Percentiles rank a stretch among this genome's conserved stretches.
Evolutionary conservation across 2,329 filamentous ascomycete genomes (phyloP).

Genomic region (Colletotrichum orbiculare): DNA sequence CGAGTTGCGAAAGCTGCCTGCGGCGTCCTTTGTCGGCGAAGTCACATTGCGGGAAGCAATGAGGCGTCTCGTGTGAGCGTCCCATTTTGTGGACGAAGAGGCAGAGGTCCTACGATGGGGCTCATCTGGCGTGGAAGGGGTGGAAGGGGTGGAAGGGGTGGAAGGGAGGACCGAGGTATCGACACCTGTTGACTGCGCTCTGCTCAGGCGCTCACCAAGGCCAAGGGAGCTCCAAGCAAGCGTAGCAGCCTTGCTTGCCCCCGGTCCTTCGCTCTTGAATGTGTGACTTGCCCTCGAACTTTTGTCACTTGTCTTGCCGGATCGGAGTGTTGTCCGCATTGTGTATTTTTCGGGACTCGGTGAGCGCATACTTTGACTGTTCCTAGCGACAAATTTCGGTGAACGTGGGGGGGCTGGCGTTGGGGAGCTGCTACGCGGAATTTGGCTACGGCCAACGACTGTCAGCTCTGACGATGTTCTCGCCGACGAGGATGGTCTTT

Average conservation of each 20-base stretch:
- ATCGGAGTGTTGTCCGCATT: constrained; percentile 71
- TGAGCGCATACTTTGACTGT: constrained; percentile 57
- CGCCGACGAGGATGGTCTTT: constrained; percentile 66
- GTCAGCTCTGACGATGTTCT: constrained; percentile 64
- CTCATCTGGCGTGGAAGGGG: constrained; percentile 45
- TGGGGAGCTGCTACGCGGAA: constrained; percentile 37
- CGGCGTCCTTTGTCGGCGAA: constrained; percentile 40
- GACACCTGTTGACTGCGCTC: constrained; percentile 41
- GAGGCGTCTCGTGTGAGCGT: constrained; percentile 65
- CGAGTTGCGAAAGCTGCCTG: constrained; percentile 49
- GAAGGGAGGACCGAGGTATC: constrained; percentile 25
- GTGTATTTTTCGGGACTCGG: constrained; percentile 70
- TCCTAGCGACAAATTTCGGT: constrained; percentile 46
- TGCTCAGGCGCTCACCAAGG: constrained; percentile 50
- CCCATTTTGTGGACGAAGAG: constrained; percentile 59
- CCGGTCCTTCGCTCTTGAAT: constrained; percentile 57
- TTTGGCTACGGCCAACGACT: constrained; percentile 48
- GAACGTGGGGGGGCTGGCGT: constrained; percentile 42
- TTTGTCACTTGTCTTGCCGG: constrained; percentile 58
- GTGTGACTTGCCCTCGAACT: constrained; percentile 52
- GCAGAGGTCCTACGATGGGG: constrained; percentile 43
- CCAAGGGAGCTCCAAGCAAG: constrained; percentile 68
- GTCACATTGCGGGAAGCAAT: constrained; percentile 53
- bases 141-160: constrained; percentile 36
- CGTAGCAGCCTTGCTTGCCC: constrained; percentile 72